Conservation (phyloP, 108 stramenopile genomes). For the Discostella pseudostelligera region DNA sequence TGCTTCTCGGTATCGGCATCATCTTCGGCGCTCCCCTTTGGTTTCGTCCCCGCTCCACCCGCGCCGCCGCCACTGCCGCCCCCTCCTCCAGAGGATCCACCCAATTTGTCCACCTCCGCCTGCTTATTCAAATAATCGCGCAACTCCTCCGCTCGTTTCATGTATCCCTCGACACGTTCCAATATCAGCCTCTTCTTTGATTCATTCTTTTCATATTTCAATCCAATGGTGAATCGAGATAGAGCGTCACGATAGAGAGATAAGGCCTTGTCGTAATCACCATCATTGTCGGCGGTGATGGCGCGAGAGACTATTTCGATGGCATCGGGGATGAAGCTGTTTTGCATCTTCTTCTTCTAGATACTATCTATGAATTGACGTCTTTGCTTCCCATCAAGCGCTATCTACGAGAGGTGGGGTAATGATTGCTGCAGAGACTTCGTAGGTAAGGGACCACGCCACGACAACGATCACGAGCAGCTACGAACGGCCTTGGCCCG, state of each 20-base stretch:
- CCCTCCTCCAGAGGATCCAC: too few species aligned
- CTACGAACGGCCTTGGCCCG: too few species aligned
- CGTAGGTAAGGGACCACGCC: too few species aligned
- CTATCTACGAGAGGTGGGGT: too few species aligned
- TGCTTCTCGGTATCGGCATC: slow-evolving; percentile 78
- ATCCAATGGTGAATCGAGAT: slow-evolving; percentile 89
- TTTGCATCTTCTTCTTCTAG: too few species aligned
- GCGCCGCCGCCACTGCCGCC: slow-evolving; percentile 42
- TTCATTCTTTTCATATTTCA: slow-evolving; percentile 98
- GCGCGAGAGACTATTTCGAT: slow-evolving; percentile 86
- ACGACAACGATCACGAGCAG: too few species aligned
- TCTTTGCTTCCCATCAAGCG: too few species aligned
- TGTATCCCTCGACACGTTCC: slow-evolving; percentile 95
- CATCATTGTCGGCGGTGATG: slow-evolving; percentile 88
- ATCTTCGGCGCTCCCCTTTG: slow-evolving; percentile 51
- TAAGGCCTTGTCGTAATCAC: slow-evolving; percentile 88
- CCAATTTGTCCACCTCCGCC: slow-evolving; percentile 66
- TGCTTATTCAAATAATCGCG: slow-evolving; percentile 81
- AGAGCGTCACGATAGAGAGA: slow-evolving; percentile 84
- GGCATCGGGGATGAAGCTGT: slow-evolving; percentile 86
- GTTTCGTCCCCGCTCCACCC: slow-evolving; percentile 57
- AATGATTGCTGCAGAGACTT: too few species aligned
- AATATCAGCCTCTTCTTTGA: slow-evolving; percentile 87
- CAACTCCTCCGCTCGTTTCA: slow-evolving; percentile 98
- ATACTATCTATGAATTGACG: too few species aligned